A percentile compares a stretch with the other conserved stretches of the same genome.
phyloP scores from a whole-genome alignment of 495 filamentous ascomycete genomes.

The Parathielavia appendiculata region DNA sequence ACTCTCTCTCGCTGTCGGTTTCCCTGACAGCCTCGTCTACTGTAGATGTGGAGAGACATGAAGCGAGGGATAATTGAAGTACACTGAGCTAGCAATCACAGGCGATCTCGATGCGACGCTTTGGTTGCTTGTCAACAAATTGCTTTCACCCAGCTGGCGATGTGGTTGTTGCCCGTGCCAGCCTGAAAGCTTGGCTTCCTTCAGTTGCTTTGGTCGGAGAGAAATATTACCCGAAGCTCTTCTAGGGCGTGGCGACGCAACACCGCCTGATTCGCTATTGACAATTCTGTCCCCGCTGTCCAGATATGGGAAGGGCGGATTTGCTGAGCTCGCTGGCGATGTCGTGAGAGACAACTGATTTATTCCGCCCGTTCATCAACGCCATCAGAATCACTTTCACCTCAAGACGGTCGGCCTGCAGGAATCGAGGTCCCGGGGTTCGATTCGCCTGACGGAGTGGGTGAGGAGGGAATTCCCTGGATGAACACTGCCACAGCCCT shows the following conservation, averaged over 20 bases:
- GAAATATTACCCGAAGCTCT: slow-evolving; percentile 25
- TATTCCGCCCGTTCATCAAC: neutral
- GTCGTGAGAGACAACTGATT: neutral
- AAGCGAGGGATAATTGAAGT: too few species aligned
- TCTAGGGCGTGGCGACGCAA: neutral
- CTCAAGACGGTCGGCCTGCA: neutral
- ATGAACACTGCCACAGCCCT: slow-evolving; percentile 4
- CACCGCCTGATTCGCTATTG: neutral
- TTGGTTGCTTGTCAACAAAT: too few species aligned
- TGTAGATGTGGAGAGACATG: too few species aligned
- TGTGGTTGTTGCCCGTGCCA: neutral
- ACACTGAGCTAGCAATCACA: too few species aligned
- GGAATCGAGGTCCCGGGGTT: too few species aligned
- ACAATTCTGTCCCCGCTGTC: neutral
- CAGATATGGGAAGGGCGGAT: neutral
- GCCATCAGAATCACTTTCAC: neutral
- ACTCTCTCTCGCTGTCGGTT: too few species aligned
- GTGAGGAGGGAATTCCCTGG: neutral
- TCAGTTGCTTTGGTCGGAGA: slow-evolving; percentile 14
- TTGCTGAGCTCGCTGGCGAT: neutral
- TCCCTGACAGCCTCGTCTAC: too few species aligned
- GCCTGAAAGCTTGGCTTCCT: neutral
- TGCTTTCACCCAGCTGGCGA: too few species aligned
- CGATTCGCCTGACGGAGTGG: slow-evolving; percentile 2
- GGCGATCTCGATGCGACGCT: too few species aligned